phyloP scores from a whole-genome alignment of 257 asterid genomes.

The Agastache rugosa region DNA sequence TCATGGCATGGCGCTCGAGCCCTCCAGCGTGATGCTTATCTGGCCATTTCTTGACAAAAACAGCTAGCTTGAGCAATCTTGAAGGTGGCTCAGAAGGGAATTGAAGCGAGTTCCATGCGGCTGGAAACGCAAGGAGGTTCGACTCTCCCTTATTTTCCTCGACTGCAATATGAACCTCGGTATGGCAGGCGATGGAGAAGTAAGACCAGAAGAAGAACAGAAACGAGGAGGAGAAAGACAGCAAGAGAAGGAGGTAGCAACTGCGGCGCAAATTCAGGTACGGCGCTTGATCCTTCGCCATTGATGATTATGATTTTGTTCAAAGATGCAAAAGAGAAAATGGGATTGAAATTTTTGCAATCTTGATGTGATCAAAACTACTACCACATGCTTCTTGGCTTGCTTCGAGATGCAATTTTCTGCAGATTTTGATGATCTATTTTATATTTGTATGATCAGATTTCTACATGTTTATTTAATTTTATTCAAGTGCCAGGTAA shows the following conservation, averaged over 20 bases:
- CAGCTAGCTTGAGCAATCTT: conserved; percentile 60
- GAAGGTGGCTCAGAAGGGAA: conserved; percentile 50
- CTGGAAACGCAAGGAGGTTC: conserved; percentile 51
- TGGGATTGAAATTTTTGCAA: not conserved
- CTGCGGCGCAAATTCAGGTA: conserved; percentile 45
- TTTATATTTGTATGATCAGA: conserved; percentile 25
- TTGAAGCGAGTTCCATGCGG: conserved; percentile 65
- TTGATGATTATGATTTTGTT: not conserved
- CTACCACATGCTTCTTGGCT: conserved; percentile 19
- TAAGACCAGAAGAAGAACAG: conserved; percentile 51
- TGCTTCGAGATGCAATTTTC: conserved; percentile 32
- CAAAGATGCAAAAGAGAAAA: not conserved
- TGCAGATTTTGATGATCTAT: conserved; percentile 28
- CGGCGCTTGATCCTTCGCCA: conserved; percentile 44
- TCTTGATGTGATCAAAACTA: conserved; percentile 13
- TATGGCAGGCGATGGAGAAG: conserved; percentile 39
- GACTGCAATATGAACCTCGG: conserved; percentile 5
- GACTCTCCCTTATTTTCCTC: conserved; percentile 33
- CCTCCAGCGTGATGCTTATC: conserved; percentile 62
- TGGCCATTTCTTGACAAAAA: conserved; percentile 85
- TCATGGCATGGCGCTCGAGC: conserved; percentile 75
- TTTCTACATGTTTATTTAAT: not conserved
- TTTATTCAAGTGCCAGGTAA: conserved; percentile 18
- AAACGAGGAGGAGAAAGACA: conserved; percentile 52
- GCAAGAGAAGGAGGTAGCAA: conserved; percentile 44